phyloP scores from a whole-genome alignment of 108 stramenopile genomes.

The Nitzschia sp. region DNA sequence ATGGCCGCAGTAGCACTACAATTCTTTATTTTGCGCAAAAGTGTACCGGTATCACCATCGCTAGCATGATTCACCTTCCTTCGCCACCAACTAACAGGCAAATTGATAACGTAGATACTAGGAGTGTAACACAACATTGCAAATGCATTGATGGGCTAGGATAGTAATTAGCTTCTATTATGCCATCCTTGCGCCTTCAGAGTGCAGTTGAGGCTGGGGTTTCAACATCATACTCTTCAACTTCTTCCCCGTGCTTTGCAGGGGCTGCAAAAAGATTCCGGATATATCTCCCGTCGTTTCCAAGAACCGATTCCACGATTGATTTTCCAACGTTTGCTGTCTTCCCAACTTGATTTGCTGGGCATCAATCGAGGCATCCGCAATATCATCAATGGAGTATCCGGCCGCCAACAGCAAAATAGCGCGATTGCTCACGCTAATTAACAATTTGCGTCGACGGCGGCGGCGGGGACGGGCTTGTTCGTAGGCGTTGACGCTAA shows the following conservation, averaged over 20 bases:
- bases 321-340: slow-evolving; percentile 15
- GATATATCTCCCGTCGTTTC: slow-evolving; percentile 12
- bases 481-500: slow-evolving; percentile 17
- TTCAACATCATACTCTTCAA: slow-evolving; percentile 14
- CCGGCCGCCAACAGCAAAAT: slow-evolving; percentile 21
- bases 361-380: slow-evolving; percentile 23
- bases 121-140: no score
- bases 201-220: slow-evolving; percentile 8
- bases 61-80: no score
- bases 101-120: no score
- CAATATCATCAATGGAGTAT: slow-evolving; percentile 29
- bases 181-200: slow-evolving; percentile 6
- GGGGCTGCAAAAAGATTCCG: slow-evolving; percentile 11
- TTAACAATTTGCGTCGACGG: slow-evolving; percentile 23
- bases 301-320: slow-evolving; percentile 20
- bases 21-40: no score
- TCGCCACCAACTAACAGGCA: no score
- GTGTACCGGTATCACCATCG: no score
- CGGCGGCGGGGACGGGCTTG: slow-evolving; percentile 12
- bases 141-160: no score
- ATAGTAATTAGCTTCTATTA: no score
- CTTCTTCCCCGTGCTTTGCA: slow-evolving; percentile 12
- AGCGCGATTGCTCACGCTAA: slow-evolving; percentile 21
- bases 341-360: slow-evolving; percentile 11
- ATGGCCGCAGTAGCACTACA: no score